Evolutionary conservation across 805 yeast species (phyloP), one percentile per base, ranked within the genome.

Genomic region (Starmerella floricola): DNA sequence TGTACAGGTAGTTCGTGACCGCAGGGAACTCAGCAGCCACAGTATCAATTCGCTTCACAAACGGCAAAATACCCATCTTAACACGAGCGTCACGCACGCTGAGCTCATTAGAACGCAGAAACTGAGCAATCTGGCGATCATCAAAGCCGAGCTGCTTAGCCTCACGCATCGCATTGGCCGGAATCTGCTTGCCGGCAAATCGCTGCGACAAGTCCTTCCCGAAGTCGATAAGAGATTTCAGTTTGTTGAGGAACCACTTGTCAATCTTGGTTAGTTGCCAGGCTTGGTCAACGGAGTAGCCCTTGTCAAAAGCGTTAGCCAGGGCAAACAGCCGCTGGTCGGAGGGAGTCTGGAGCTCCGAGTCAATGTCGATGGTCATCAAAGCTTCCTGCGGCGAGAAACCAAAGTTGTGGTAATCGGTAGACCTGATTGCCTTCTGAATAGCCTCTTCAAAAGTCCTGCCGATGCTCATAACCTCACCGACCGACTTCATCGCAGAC

Each of bases 11-110:
- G 69, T 88, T 88, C 55, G 98, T 88, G 67, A 63, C 73, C 37
- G 96, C 95, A 40, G 98, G 98, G 76, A 88, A 91, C 66, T 88
- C 98, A 39, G 98, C 97, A 39, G 98, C 98, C 53, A 88, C 94
- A 23, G 98, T 88, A 69, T 88, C 98, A 58, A 88, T 91, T 65
- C 87, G 95, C 65, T 88, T 88, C 48, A 86, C 96, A 60, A 81
- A 83, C 53, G 98, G 98, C 46, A 78, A 67, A 51, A 88, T 74
- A 42, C 93, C 94, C 44, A 75, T 76, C 55, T 84, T 94, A 56
- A 79, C 77, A 68, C 98, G 79, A 58, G 80, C 66, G 62, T 88
- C 74, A 65, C 98, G 78, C 50, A 91, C 77, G 43, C 94, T 93
- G 46, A 87, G 81, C 67, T 91, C 98, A 61, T 84, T 86, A 35